These are phyloP conservation scores for Vaucheria bursata DNA, from an alignment of 352 stramenopile genomes.

Conservation along the genomic window DNA sequence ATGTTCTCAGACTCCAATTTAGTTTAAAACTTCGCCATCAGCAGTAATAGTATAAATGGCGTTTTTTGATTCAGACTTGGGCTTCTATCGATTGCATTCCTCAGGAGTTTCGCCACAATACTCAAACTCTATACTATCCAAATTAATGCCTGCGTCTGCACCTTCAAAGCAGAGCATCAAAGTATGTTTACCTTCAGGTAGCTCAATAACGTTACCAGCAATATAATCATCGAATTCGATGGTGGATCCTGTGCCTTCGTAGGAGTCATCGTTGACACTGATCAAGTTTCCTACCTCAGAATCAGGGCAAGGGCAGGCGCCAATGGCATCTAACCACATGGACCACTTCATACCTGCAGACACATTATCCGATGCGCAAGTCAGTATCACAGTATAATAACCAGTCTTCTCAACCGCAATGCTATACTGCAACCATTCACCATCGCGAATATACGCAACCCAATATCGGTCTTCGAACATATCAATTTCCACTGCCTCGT, in stretches of 20 bases:
- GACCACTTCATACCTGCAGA: background rate
- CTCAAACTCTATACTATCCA: background rate
- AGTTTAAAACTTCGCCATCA: no score
- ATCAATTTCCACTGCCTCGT: background rate
- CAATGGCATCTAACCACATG: background rate
- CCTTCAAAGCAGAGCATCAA: slow-evolving; percentile 2
- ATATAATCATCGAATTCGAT: background rate
- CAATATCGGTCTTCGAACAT: background rate
- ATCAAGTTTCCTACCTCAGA: background rate
- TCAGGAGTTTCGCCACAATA: background rate
- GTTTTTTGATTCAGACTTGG: no score
- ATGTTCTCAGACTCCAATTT: no score
- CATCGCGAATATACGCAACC: background rate
- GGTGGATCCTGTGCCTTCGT: background rate
- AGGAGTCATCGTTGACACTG: background rate
- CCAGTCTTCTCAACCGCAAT: background rate
- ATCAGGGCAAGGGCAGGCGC: background rate
- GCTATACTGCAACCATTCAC: background rate
- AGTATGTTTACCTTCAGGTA: background rate
- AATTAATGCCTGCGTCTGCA: background rate
- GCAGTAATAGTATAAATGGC: no score
- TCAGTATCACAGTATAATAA: background rate
- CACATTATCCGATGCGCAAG: no score
- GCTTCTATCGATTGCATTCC: no score
- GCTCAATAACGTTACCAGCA: background rate